These are phyloP conservation scores for Starmerella scarabaei DNA, from an alignment of 805 yeast genomes.

Conservation along the genomic window DNA sequence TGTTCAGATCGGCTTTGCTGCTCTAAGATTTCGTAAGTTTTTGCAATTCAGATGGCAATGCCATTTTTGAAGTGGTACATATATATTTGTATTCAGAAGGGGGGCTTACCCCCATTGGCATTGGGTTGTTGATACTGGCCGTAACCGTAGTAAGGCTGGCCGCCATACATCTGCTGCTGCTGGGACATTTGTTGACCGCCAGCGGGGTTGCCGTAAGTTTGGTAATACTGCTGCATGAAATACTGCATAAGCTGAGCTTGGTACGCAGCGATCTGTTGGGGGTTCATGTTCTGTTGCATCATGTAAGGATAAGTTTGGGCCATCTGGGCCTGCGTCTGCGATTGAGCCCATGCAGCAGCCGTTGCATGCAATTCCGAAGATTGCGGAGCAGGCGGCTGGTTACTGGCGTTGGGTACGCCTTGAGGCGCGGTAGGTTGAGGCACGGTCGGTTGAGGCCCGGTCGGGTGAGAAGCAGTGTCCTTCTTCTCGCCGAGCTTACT, in stretches of 20 bases:
- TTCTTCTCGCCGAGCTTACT: too few relatives aligned
- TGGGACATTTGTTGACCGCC: slow-evolving; percentile 1
- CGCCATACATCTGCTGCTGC: slow-evolving; percentile 1
- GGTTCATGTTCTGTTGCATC: slow-evolving; percentile 6
- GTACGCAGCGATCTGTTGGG: slow-evolving; percentile 8
- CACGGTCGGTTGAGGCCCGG: too few relatives aligned
- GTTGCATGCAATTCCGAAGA: too few relatives aligned
- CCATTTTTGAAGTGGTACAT: too few relatives aligned
- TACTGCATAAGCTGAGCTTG: slow-evolving; percentile 9
- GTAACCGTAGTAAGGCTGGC: neutral
- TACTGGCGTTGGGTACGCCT: too few relatives aligned
- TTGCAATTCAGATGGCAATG: too few relatives aligned
- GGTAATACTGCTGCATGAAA: slow-evolving; percentile 7
- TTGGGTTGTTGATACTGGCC: neutral
- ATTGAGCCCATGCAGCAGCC: slow-evolving; percentile 3
- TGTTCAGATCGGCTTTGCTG: too few relatives aligned
- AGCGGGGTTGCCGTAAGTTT: neutral
- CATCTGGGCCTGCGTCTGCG: neutral
- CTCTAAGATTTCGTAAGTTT: too few relatives aligned
- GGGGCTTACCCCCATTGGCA: neutral
- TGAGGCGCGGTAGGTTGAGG: neutral
- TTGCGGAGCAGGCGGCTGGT: too few relatives aligned
- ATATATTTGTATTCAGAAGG: too few relatives aligned
- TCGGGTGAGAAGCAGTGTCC: too few relatives aligned
- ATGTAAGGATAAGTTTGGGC: neutral